These are phyloP conservation scores for Cryphonectria radicalis DNA, from an alignment of 2,329 filamentous ascomycete genomes.

Conservation along the genomic window DNA sequence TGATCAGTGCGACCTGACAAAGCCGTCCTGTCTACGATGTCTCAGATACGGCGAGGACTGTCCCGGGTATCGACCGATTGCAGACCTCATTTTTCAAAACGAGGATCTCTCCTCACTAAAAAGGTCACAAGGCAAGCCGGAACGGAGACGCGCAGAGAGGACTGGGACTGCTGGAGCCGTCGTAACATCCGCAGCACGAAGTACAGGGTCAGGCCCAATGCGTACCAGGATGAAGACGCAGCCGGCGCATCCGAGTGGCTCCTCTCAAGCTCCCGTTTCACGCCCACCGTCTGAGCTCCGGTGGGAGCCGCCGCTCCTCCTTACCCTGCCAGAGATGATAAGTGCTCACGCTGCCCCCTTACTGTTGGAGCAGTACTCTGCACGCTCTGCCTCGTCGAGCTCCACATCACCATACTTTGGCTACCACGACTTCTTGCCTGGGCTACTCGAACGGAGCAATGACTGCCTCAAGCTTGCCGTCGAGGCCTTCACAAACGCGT, in stretches of 20 bases:
- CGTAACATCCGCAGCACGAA: not conserved
- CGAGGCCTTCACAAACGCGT: constrained; percentile 3
- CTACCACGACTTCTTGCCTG: constrained; percentile 1
- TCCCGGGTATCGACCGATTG: not conserved
- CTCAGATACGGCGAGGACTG: constrained; percentile 6
- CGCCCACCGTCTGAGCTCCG: not conserved
- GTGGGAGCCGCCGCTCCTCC: not conserved
- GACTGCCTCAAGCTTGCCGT: constrained; percentile 6
- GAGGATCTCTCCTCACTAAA: not conserved
- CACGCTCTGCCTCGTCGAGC: not conserved
- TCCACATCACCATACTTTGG: not conserved
- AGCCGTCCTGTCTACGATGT: constrained; percentile 3
- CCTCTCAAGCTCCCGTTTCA: not conserved
- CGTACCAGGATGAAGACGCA: not conserved
- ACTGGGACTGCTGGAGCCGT: not conserved
- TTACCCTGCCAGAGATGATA: not conserved
- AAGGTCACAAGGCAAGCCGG: constrained; percentile 1
- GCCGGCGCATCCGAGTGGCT: not conserved
- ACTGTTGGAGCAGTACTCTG: constrained; percentile 1
- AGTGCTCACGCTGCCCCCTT: not conserved
- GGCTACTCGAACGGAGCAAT: not conserved
- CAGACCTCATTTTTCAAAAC: not conserved
- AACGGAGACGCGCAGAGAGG: not conserved
- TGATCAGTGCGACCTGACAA: constrained; percentile 3
- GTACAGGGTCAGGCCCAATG: not conserved